phyloP scores from a whole-genome alignment of 805 yeast species.

The Lachancea kluyveri region DNA sequence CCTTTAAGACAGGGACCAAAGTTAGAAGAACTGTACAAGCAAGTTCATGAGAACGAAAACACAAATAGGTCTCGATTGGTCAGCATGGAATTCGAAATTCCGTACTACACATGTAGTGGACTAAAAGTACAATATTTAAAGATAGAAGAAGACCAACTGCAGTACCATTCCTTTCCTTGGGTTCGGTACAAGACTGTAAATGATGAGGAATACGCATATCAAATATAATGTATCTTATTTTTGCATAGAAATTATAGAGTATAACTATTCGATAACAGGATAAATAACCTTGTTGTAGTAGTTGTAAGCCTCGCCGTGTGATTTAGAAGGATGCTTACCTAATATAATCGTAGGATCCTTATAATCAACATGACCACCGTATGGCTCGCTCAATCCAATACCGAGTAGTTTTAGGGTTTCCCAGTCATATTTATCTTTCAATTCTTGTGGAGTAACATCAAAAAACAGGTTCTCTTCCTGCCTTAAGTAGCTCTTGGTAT shows the following conservation, averaged over 20 bases:
- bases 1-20: constrained; percentile 30
- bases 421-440: constrained; percentile 6
- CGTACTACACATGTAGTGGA: constrained; percentile 59
- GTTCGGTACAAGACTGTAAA: constrained; percentile 51
- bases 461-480: constrained; percentile 27
- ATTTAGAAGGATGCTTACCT: too few relatives aligned
- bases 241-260: constrained; percentile 1
- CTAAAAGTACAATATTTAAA: constrained; percentile 59
- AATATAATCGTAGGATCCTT: too few relatives aligned
- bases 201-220: constrained; percentile 33
- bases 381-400: constrained; percentile 10
- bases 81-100: constrained; percentile 55
- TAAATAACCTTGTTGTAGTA: too few relatives aligned
- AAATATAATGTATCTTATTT: constrained; percentile 10
- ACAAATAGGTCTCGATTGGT: constrained; percentile 20
- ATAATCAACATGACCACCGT: constrained; percentile 12
- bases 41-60: constrained; percentile 19
- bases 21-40: constrained; percentile 29
- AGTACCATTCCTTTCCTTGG: constrained; percentile 75
- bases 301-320: too few relatives aligned
- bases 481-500: constrained; percentile 24
- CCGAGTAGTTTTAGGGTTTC: constrained; percentile 9
- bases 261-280: not conserved
- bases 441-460: constrained; percentile 1
- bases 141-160: constrained; percentile 55